A percentile compares a stretch with the other conserved stretches of the same genome.
Conservation (phyloP, 2,329 filamentous ascomycete genomes). For the Penicillium decumbens region DNA sequence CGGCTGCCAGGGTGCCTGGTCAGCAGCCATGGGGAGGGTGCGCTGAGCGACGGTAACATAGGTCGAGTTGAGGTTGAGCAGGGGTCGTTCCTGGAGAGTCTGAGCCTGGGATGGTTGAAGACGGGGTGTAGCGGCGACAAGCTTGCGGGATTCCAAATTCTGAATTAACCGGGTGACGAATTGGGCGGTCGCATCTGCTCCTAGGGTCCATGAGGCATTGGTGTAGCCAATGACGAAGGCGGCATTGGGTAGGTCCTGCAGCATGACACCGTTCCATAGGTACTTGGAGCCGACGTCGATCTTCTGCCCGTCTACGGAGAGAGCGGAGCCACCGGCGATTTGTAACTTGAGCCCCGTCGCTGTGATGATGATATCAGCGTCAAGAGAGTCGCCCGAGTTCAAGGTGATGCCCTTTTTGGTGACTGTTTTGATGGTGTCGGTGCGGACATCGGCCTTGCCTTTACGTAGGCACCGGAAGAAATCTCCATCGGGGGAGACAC, state of each 20-base stretch:
- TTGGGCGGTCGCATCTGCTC: constrained; percentile 42
- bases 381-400: constrained; percentile 39
- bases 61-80: constrained; percentile 40
- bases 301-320: constrained; percentile 38
- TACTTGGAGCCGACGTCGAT: constrained; percentile 34
- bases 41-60: constrained; percentile 37
- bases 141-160: constrained; percentile 26
- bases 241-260: constrained; percentile 44
- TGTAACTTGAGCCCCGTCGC: constrained; percentile 44
- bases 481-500: constrained; percentile 60
- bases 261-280: constrained; percentile 43
- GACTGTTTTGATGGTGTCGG: constrained; percentile 52
- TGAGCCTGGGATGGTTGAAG: constrained; percentile 15
- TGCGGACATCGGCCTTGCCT: constrained; percentile 52
- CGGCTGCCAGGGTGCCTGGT: constrained; percentile 40
- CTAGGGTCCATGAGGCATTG: constrained; percentile 45
- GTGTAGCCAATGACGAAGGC: constrained; percentile 43
- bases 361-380: constrained; percentile 44
- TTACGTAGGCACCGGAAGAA: constrained; percentile 52
- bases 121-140: constrained; percentile 28
- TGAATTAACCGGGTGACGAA: constrained; percentile 38
- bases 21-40: constrained; percentile 36
- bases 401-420: constrained; percentile 49
- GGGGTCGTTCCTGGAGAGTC: constrained; percentile 25
- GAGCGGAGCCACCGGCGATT: constrained; percentile 34